phyloP scores from a whole-genome alignment of 495 filamentous ascomycete species.

The Xylaria castorea region DNA sequence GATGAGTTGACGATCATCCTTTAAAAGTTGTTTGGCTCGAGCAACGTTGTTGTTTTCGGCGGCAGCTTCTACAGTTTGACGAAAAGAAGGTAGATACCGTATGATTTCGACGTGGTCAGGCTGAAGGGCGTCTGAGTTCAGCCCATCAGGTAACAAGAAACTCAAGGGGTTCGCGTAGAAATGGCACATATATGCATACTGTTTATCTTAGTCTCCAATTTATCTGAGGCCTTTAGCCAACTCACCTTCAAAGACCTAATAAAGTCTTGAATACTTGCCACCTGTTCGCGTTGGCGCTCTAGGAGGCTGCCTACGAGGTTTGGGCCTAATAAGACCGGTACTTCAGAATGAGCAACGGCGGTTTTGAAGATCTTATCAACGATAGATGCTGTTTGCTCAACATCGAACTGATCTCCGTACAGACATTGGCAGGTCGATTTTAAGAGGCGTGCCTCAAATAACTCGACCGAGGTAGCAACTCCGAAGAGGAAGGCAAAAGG shows the following conservation, averaged over 20 bases:
- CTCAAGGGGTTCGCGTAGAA: slow-evolving; percentile 93
- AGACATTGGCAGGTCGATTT: slow-evolving; percentile 73
- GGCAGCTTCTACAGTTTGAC: slow-evolving; percentile 52
- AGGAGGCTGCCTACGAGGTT: slow-evolving; percentile 67
- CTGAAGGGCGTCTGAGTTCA: slow-evolving; percentile 49
- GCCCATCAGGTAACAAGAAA: slow-evolving; percentile 61
- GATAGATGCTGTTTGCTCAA: slow-evolving; percentile 75
- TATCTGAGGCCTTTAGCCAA: slow-evolving; percentile 1
- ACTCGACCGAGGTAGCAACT: slow-evolving; percentile 86
- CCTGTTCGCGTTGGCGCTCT: slow-evolving; percentile 80
- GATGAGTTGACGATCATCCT: slow-evolving; percentile 48
- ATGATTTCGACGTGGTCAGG: slow-evolving; percentile 74
- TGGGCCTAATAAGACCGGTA: slow-evolving; percentile 72
- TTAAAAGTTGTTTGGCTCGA: slow-evolving; percentile 47
- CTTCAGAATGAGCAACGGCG: slow-evolving; percentile 62
- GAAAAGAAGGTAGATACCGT: slow-evolving; percentile 81
- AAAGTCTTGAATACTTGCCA: slow-evolving; percentile 86
- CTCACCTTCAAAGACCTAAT: slow-evolving; percentile 78
- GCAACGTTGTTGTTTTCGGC: slow-evolving; percentile 44
- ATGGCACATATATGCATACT: slow-evolving; percentile 96
- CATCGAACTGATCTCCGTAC: slow-evolving; percentile 81
- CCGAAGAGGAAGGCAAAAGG: slow-evolving; percentile 87
- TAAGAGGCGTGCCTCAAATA: slow-evolving; percentile 86
- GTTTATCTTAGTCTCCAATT: slow-evolving; percentile 8
- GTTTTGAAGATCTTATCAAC: slow-evolving; percentile 80